phyloP scores from a whole-genome alignment of 1,284 basidiomycete species.

The Thelephora terrestris region DNA sequence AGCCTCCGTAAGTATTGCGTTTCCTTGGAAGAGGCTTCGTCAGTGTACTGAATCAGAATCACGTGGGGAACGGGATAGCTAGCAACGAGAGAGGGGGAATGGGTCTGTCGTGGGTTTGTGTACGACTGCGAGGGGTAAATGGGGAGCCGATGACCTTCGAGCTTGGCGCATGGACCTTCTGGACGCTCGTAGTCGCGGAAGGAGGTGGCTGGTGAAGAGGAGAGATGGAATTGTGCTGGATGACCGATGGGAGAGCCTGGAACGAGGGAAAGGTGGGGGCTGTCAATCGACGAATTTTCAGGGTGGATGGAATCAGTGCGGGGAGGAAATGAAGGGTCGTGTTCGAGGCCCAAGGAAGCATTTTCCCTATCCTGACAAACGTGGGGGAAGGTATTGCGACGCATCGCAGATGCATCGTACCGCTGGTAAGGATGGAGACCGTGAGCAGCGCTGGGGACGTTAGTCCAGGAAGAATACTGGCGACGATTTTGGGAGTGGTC shows the following conservation, averaged over 20 bases:
- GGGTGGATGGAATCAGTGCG: conserved; percentile 30
- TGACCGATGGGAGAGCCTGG: conserved; percentile 19
- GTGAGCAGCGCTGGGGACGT: conserved; percentile 20
- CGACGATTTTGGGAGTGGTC: conserved; percentile 24
- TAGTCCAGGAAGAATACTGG: conserved; percentile 17
- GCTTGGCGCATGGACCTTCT: conserved; percentile 40
- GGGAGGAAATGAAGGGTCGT: conserved; percentile 26
- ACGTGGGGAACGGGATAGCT: conserved; percentile 28
- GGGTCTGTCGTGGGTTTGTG: conserved; percentile 18
- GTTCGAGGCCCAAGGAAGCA: conserved; percentile 28
- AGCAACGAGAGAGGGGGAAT: conserved; percentile 33
- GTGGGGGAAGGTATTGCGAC: conserved; percentile 63
- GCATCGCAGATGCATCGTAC: conserved; percentile 38
- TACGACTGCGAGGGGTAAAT: conserved; percentile 51
- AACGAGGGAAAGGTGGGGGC: conserved; percentile 34
- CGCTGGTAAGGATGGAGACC: conserved; percentile 21
- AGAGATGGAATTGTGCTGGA: conserved; percentile 23
- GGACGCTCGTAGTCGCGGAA: conserved; percentile 38
- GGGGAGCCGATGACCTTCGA: conserved; percentile 46
- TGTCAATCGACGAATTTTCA: conserved; percentile 29
- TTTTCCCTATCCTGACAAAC: conserved; percentile 53
- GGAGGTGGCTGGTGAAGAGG: conserved; percentile 35
- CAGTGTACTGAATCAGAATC: conserved; percentile 71
- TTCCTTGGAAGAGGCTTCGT: conserved; percentile 79
- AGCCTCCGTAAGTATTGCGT: conserved; percentile 76